Base-by-base conservation (phyloP, 2,329 filamentous ascomycete genomes). In the Ceratocystis eucalypticola region DNA sequence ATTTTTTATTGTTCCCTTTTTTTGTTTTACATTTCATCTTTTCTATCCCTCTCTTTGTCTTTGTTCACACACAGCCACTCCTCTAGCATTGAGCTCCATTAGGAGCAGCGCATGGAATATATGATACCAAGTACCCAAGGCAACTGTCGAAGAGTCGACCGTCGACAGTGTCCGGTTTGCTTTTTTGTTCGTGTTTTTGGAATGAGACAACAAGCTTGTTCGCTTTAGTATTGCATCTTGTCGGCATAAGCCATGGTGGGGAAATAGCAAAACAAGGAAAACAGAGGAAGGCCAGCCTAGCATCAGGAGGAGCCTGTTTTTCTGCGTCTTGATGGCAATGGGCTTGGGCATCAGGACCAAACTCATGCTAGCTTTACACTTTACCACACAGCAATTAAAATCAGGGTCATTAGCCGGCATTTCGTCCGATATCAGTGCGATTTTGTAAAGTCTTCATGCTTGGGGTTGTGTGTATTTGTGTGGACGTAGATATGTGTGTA, bases 81-180 rank as follows among this genome's bases (percentile, higher is more conserved):
- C 64, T 57, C 37, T 30, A 46, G 64, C 64, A 59, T 65, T 65
- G 64, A 37, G 50, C 22, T 65, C 59, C 53, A 20, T 45, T 44
- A 33, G 37, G 64, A 50, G 53, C 37, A 57, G 28, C 37, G 55
- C 64, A 65, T 65, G 64, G 64, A 28, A 46, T 37, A 45, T 65
- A 65, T 65, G 64, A 65, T 65, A 65, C 64, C 64, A 65, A 65
- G 30, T 33, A 61, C 50, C 57, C 53, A 65, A 65, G 53, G 17
- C 25, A 65, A 61, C 48, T 48, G 25, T 48, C 37, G 41, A 45
- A 37, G 20, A 61, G 37, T 65, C 59, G 37, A 28, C 64, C 64
- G 64, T 65, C 25, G 64, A 65, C 64, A 61, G 48, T 61, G 64
- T 65, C 53, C 64, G 64, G 64, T 45, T 65, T 65, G 61, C 61